Conservation (phyloP, 345 rosid species). For the Sonneratia caseolaris region DNA sequence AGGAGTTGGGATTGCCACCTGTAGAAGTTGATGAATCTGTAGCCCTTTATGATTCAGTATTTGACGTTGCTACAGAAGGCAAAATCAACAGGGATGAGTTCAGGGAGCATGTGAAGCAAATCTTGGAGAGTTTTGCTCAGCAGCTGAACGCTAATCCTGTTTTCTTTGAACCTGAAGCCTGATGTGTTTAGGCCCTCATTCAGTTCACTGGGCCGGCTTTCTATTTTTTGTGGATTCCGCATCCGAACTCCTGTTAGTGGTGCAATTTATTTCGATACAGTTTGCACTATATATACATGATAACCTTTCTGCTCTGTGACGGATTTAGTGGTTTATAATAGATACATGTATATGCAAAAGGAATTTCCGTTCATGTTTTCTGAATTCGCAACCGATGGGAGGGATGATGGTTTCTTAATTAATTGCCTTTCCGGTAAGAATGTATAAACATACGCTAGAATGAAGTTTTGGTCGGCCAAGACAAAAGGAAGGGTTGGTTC, state of each 20-base stretch:
- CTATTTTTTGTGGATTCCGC: neutral
- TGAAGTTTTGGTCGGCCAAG: neutral
- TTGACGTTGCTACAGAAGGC: constrained; percentile 23
- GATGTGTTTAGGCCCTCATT: constrained; percentile 6
- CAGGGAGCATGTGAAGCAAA: constrained; percentile 32
- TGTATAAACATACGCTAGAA: neutral
- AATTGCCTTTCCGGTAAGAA: neutral
- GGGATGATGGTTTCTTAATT: neutral
- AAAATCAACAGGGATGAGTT: constrained; percentile 19
- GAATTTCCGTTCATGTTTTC: neutral
- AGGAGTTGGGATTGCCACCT: constrained; percentile 68
- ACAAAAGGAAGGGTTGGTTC: too few relatives aligned
- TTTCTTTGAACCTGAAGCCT: constrained; percentile 27
- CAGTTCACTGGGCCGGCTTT: neutral
- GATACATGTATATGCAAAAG: neutral
- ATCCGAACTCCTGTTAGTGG: neutral
- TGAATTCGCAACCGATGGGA: neutral
- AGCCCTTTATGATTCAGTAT: constrained; percentile 43
- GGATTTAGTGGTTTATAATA: neutral
- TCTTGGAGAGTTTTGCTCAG: constrained; percentile 48
- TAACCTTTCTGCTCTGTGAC: neutral
- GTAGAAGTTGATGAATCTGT: constrained; percentile 47
- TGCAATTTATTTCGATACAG: neutral
- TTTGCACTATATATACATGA: neutral
- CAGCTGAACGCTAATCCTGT: constrained; percentile 52